These are phyloP conservation scores for Vitis hybrid DNA, from an alignment of 177 flowering plant species.

Conservation along the genomic window DNA sequence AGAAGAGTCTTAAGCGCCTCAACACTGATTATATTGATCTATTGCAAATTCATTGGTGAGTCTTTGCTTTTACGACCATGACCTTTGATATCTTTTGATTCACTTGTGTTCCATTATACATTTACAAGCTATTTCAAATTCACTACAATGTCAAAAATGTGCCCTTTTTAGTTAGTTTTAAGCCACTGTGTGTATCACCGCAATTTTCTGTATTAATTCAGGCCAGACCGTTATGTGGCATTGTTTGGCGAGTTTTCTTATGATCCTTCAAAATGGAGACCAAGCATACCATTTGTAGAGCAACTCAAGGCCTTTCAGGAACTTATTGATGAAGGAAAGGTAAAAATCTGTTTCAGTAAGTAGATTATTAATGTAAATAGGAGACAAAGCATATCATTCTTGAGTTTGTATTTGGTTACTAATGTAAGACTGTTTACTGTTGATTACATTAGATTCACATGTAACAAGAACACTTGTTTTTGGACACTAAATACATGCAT, in stretches of 20 bases:
- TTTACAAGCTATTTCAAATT: no score
- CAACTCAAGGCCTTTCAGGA: slow-evolving; percentile 85
- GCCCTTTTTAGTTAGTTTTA: no score
- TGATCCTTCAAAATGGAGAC: slow-evolving; percentile 83
- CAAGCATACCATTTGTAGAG: slow-evolving; percentile 80
- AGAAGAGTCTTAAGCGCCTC: slow-evolving; percentile 91
- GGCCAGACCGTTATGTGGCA: slow-evolving; percentile 96
- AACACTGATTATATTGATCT: slow-evolving; percentile 92
- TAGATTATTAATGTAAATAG: neutral
- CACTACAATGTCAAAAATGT: no score
- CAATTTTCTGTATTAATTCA: slow-evolving; percentile 21
- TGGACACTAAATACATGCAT: neutral
- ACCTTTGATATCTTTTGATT: no score
- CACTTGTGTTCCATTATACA: no score
- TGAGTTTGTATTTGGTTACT: no score
- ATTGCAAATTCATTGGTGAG: slow-evolving; percentile 95
- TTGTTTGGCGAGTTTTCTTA: slow-evolving; percentile 78
- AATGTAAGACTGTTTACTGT: no score
- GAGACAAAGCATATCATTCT: no score
- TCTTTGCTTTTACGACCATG: neutral
- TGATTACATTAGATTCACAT: no score
- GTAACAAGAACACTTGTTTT: neutral
- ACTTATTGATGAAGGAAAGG: slow-evolving; percentile 93
- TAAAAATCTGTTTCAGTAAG: slow-evolving; percentile 15
- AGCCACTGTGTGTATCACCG: no score